These are phyloP conservation scores for Kandelia obovata DNA, from an alignment of 345 rosid species.

Conservation along the genomic window DNA sequence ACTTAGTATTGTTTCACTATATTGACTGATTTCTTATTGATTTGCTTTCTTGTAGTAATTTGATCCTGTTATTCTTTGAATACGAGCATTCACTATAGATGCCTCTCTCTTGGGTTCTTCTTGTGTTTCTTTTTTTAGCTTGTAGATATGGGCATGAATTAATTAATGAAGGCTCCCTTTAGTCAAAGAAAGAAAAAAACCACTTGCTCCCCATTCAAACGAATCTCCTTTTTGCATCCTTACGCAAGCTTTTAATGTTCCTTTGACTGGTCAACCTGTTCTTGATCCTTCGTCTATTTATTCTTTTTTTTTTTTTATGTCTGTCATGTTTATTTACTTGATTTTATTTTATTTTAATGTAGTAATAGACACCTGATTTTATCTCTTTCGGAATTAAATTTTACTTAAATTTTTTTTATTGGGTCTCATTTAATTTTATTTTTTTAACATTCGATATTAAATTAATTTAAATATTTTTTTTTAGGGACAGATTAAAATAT, in stretches of 20 bases:
- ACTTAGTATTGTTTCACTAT: background rate
- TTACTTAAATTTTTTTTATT: too few relatives aligned
- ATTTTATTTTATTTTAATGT: too few relatives aligned
- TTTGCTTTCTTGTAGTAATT: background rate
- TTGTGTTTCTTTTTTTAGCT: background rate
- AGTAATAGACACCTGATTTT: too few relatives aligned
- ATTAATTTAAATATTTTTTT: too few relatives aligned
- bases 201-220: constrained; percentile 31
- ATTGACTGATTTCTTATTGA: background rate
- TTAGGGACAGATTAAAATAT: too few relatives aligned
- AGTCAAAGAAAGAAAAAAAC: constrained; percentile 27
- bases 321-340: too few relatives aligned
- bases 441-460: too few relatives aligned
- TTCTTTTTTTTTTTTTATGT: too few relatives aligned
- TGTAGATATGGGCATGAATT: too few relatives aligned
- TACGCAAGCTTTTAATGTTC: constrained; percentile 24
- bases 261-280: constrained; percentile 44
- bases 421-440: too few relatives aligned
- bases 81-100: background rate
- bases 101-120: background rate
- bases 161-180: background rate
- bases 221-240: constrained; percentile 24
- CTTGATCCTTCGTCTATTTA: too few relatives aligned
- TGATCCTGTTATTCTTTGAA: background rate
- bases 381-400: too few relatives aligned